A percentile compares a stretch with the other conserved stretches of the same genome.
phyloP scores from a whole-genome alignment of 768 basidiomycete species.

The Boletus rex-veris region DNA sequence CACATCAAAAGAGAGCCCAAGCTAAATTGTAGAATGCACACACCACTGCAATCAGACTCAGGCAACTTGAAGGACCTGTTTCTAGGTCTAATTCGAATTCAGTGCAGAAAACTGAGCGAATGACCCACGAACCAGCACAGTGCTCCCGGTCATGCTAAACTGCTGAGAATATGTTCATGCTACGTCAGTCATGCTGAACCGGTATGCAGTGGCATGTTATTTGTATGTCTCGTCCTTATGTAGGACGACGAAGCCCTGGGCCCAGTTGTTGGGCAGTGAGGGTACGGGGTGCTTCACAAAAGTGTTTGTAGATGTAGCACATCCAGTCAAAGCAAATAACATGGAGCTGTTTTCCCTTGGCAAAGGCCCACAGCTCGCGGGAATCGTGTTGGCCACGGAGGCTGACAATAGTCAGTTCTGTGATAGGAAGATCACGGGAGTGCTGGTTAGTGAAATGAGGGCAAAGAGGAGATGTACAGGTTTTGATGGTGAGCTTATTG shows the following conservation, averaged over 20 bases:
- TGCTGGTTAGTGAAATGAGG: slow-evolving; percentile 18
- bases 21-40: too few species aligned
- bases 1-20: too few species aligned
- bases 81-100: too few species aligned
- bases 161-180: too few species aligned
- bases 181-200: too few species aligned
- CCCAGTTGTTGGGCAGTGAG: slow-evolving; percentile 9
- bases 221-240: too few species aligned
- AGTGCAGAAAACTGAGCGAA: too few species aligned
- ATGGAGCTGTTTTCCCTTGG: slow-evolving; percentile 35
- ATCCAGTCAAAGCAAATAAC: slow-evolving; percentile 43
- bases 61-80: too few species aligned
- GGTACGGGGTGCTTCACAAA: slow-evolving; percentile 4
- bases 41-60: too few species aligned
- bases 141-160: too few species aligned
- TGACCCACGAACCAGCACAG: too few species aligned
- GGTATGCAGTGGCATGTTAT: too few species aligned
- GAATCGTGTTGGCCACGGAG: slow-evolving; percentile 30
- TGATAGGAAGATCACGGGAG: slow-evolving; percentile 41
- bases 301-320: slow-evolving; percentile 37
- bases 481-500: slow-evolving; percentile 38
- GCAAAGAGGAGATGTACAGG: slow-evolving; percentile 31
- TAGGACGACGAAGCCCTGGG: slow-evolving; percentile 11
- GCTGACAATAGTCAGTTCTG: slow-evolving; percentile 39
- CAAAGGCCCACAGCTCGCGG: slow-evolving; percentile 32